Conservation (phyloP, 129 eudicot genomes). For the Pseudognaphalium luteoalbum region DNA sequence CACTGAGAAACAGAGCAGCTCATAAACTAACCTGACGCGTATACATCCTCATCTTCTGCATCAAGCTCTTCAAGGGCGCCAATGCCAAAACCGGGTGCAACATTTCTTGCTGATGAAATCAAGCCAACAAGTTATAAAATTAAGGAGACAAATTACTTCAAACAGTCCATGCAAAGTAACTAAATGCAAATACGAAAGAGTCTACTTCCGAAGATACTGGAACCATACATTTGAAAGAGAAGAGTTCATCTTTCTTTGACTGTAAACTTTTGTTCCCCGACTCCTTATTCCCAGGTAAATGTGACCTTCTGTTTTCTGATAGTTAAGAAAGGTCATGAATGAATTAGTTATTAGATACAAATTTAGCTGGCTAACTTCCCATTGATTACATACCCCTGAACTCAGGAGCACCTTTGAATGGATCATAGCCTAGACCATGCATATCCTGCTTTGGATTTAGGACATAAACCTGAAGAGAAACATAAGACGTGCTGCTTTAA, state of each 20-base stretch:
- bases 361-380: constrained; percentile 3
- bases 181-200: constrained; percentile 6
- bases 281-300: constrained; percentile 48
- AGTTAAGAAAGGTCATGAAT: constrained; percentile 24
- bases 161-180: constrained; percentile 16
- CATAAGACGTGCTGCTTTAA: not conserved
- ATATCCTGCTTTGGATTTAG: constrained; percentile 87
- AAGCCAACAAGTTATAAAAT: constrained; percentile 27
- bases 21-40: constrained; percentile 55
- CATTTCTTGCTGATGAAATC: constrained; percentile 65
- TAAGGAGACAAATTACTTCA: constrained; percentile 14
- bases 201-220: constrained; percentile 6
- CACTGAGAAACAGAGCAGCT: not conserved
- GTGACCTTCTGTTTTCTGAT: constrained; percentile 74
- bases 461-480: constrained; percentile 64
- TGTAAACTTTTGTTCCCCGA: constrained; percentile 39
- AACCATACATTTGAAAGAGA: constrained; percentile 54
- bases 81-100: constrained; percentile 96
- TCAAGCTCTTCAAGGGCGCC: constrained; percentile 98
- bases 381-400: constrained; percentile 72
- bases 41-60: constrained; percentile 93
- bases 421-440: constrained; percentile 98
- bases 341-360: constrained; percentile 11
- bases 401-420: constrained; percentile 92
- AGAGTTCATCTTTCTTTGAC: constrained; percentile 51